Evolutionary conservation across 108 stramenopile genomes (phyloP), one percentile per base, ranked within the genome.

Genomic region (Stephanodiscus minutulus): DNA sequence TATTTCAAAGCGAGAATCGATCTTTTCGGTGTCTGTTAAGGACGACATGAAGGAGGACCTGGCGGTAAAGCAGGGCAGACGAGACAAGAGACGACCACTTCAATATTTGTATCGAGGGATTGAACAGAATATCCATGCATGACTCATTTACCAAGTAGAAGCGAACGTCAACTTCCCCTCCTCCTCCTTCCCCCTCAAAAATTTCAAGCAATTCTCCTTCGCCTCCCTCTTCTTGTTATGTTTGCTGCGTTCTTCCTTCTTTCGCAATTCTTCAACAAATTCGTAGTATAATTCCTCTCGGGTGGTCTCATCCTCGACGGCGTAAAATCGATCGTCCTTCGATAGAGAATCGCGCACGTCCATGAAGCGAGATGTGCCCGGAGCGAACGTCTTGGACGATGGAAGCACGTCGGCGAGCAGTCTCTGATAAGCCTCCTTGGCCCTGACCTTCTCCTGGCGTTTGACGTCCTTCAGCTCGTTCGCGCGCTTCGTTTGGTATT

Each of bases 401-500:
- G 88, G 87, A 46, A 90, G 68, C 10, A 83, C 53, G 31, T 88
- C 89, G 17, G 82, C 73, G 17, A 94, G 61, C 49, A 93, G 65
- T 33, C 89, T 55, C 41, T 76, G 60, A 70, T 83, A 93, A 3
- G 88, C 89, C 68, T 87, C 89, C 69, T 88, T 90, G 48, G 89
- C 84, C 39, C 91, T 83, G 57, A 76, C 63, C 37, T 85, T 85
- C 69, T 90, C 93, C 74, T 88, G 79, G 17, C 93, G 86, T 57
- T 91, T 89, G 21, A 81, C 60, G 44, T 85, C 77, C 20, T 78
- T 65, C 27, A 91, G 66, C 61, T 94, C 93, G 60, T 94, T 94
- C 18, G 89, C 81, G 36, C 90, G 87, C 74, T 94, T 94, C 15
- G 93, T 94, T 69, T 91, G 91, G 76, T 89, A 94, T 56, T 94